These are phyloP conservation scores for Ocimum tenuiflorum DNA, from an alignment of 257 asterid genomes.

Conservation along the genomic window DNA sequence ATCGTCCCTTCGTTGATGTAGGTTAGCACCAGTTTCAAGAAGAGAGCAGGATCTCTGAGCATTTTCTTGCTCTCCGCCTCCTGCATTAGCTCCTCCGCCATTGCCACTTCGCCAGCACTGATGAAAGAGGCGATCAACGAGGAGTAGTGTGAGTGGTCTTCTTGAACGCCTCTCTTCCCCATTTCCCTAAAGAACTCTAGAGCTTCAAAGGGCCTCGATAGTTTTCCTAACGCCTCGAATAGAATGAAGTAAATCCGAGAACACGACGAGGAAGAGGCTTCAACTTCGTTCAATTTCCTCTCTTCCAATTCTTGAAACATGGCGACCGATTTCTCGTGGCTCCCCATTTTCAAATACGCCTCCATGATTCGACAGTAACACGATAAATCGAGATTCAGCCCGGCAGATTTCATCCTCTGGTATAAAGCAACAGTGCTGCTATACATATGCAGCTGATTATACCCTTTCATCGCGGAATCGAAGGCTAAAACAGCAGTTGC, in stretches of 20 bases:
- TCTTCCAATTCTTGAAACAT: slow-evolving; percentile 46
- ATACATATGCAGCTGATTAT: slow-evolving; percentile 78
- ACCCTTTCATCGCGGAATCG: slow-evolving; percentile 79
- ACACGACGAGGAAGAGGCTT: not conserved
- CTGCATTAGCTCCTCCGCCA: slow-evolving; percentile 59
- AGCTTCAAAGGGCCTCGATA: slow-evolving; percentile 51
- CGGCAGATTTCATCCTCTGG: slow-evolving; percentile 43
- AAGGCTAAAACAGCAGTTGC: slow-evolving; percentile 47
- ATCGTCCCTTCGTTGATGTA: slow-evolving; percentile 52
- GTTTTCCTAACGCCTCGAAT: slow-evolving; percentile 59
- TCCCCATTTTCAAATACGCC: slow-evolving; percentile 45
- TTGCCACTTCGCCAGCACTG: slow-evolving; percentile 34
- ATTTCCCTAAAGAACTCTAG: slow-evolving; percentile 58
- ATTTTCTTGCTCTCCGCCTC: slow-evolving; percentile 72
- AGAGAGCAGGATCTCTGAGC: slow-evolving; percentile 72
- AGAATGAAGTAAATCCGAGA: slow-evolving; percentile 44
- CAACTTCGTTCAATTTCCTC: slow-evolving; percentile 3
- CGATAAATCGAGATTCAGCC: slow-evolving; percentile 33
- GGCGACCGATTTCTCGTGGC: slow-evolving; percentile 30
- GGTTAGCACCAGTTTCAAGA: slow-evolving; percentile 61
- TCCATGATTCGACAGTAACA: slow-evolving; percentile 63
- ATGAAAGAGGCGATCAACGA: slow-evolving; percentile 55
- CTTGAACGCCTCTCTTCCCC: slow-evolving; percentile 35
- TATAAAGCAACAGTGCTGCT: slow-evolving; percentile 40
- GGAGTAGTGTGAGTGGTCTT: slow-evolving; percentile 55